Evolutionary conservation across 805 yeast species (phyloP).

Genomic region (Metschnikowia corniflorae): DNA sequence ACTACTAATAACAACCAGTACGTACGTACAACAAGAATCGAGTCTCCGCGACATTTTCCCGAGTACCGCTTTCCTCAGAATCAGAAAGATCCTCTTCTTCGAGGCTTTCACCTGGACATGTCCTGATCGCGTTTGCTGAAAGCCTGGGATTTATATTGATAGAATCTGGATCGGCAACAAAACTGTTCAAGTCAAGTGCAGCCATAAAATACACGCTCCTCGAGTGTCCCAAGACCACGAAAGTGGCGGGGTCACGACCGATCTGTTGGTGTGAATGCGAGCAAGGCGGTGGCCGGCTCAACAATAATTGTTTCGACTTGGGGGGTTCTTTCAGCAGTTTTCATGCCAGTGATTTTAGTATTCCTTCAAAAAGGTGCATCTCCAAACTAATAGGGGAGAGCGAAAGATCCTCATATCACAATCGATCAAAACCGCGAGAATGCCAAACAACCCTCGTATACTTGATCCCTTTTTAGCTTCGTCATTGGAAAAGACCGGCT

Average conservation of each 20-base stretch:
- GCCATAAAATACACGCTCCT: conserved; percentile 77
- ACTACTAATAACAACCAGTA: no score
- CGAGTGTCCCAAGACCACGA: conserved; percentile 77
- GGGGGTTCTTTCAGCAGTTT: conserved; percentile 70
- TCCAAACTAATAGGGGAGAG: no score
- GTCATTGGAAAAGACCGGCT: no score
- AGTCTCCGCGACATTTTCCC: no score
- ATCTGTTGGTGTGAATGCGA: conserved; percentile 85
- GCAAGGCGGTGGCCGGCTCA: conserved; percentile 84
- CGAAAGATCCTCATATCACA: no score
- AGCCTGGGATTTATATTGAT: conserved; percentile 77
- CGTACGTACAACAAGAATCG: no score
- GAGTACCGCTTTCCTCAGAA: not conserved
- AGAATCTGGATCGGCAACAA: conserved; percentile 64
- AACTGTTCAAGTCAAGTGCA: conserved; percentile 61
- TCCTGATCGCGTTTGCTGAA: conserved; percentile 60
- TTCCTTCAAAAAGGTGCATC: no score
- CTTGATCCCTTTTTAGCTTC: no score
- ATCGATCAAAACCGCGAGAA: no score
- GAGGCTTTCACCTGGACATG: not conserved
- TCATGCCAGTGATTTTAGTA: no score
- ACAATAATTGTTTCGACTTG: conserved; percentile 78
- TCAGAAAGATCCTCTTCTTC: not conserved
- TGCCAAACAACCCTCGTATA: no score
- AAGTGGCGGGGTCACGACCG: conserved; percentile 89